Base-by-base conservation (phyloP, 2,329 filamentous ascomycete genomes). In the Cytospora leucostoma region DNA sequence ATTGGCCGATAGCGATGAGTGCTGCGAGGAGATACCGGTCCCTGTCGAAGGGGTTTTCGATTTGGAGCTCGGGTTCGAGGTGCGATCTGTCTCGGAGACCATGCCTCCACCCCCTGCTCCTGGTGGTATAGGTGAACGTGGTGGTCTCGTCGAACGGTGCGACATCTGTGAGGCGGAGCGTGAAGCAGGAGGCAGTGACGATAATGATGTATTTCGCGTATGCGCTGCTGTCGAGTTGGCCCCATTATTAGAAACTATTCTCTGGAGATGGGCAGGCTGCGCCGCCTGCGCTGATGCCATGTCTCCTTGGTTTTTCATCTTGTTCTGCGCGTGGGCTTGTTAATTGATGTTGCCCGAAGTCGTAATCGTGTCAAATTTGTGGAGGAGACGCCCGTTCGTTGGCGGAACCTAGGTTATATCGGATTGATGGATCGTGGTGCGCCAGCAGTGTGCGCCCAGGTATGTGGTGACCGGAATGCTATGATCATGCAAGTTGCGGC, bases 131-230 rank as follows among this genome's bases (percentile, higher is more conserved):
- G 85, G 84, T 52, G 84, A 86, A 71, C 79, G 81, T 56, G 83
- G 78, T 52, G 83, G 82, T 64, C 82, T 80, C 15, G 55, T 35
- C 65, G 78, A 82, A 70, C 72, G 73, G 69, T 79, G 79, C 61
- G 84, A 86, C 79, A 86, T 83, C 70, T 84, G 79, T 61, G 84
- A 87, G 57, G 80, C 78, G 54, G 84, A 83, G 63, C 84, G 80
- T 57, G 85, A 84, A 12, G 83, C 79, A 37, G 82, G 82, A 65
- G 86, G 84, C 70, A 88, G 86, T 50, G 87, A 89, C 33, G 86
- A 84, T 55, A 89, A 77, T n/a, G 88, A 90, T 50, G 83, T 81
- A 70, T 82, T 78, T 63, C 79, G 77, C 69, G 76, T 76, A 47
- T 77, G 62, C 70, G 67, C 67, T 50, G 67, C 54, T 57, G 67